Conservation (phyloP, 176 grass and related monocot species). For the Triticum urartu region DNA sequence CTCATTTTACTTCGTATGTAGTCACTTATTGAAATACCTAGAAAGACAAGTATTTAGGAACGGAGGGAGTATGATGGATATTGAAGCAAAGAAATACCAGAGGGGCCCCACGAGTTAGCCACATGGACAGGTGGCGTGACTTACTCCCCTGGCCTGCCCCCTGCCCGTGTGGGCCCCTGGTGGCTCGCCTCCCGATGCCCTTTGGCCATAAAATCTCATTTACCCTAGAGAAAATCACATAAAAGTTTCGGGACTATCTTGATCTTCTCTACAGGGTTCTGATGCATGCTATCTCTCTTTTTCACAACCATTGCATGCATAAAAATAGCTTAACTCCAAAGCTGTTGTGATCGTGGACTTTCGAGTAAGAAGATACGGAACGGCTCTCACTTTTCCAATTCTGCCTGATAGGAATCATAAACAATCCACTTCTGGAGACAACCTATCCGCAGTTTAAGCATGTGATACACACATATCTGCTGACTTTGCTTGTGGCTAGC, state of each 20-base stretch:
- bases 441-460: neutral
- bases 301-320: neutral
- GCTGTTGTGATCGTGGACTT: neutral
- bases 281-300: neutral
- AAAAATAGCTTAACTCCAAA: neutral
- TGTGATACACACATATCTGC: neutral
- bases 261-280: neutral
- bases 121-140: too few relatives aligned
- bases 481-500: neutral
- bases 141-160: too few relatives aligned
- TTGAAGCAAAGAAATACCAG: too few relatives aligned
- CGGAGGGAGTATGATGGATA: too few relatives aligned
- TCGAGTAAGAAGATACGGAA: neutral
- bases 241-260: too few relatives aligned
- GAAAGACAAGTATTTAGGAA: too few relatives aligned
- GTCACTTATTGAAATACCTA: too few relatives aligned
- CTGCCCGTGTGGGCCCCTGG: too few relatives aligned
- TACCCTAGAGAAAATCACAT: too few relatives aligned
- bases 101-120: fast-evolving
- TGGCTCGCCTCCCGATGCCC: too few relatives aligned
- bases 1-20: too few relatives aligned
- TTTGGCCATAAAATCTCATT: too few relatives aligned
- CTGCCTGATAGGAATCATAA: neutral
- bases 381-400: neutral
- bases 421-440: neutral